These are phyloP conservation scores for Wickerhamiella galacta DNA, from an alignment of 805 yeast genomes.

Conservation along the genomic window DNA sequence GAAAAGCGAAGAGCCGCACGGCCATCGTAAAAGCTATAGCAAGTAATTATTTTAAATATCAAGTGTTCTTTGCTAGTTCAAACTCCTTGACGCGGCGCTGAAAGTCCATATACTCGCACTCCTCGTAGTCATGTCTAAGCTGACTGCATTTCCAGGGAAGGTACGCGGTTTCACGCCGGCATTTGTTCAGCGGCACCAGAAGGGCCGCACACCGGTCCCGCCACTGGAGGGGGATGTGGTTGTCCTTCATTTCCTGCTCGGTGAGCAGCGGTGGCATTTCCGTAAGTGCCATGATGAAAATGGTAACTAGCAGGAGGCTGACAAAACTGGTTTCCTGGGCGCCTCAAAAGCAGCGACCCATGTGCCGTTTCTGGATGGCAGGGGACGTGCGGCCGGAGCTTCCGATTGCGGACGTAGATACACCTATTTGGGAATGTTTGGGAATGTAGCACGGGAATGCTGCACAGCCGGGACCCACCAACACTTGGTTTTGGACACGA, in stretches of 20 bases:
- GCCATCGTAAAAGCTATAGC: constrained; percentile 3
- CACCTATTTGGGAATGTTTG: too few relatives aligned
- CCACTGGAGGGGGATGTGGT: constrained; percentile 61
- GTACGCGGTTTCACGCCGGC: constrained; percentile 39
- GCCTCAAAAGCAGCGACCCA: too few relatives aligned
- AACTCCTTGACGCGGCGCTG: constrained; percentile 63
- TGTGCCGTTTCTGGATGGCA: too few relatives aligned
- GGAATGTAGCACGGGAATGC: too few relatives aligned
- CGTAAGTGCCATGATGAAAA: constrained; percentile 18
- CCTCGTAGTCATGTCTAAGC: constrained; percentile 71
- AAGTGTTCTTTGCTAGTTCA: too few relatives aligned
- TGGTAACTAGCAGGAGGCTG: too few relatives aligned
- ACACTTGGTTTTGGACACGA: too few relatives aligned
- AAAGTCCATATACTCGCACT: constrained; percentile 70
- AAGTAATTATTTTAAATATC: too few relatives aligned
- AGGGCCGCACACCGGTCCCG: constrained; percentile 69
- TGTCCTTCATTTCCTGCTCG: constrained; percentile 67
- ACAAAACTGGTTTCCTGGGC: too few relatives aligned
- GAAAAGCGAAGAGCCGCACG: constrained; percentile 33
- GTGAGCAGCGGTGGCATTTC: constrained; percentile 28
- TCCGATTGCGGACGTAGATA: too few relatives aligned
- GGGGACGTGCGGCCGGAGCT: too few relatives aligned
- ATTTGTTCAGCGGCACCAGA: constrained; percentile 42
- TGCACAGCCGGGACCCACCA: too few relatives aligned
- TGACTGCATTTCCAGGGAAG: constrained; percentile 59